Evolutionary conservation across 306 rosid genomes (phyloP), one percentile per base, ranked within the genome.

Genomic region (Calophaca sinica): DNA sequence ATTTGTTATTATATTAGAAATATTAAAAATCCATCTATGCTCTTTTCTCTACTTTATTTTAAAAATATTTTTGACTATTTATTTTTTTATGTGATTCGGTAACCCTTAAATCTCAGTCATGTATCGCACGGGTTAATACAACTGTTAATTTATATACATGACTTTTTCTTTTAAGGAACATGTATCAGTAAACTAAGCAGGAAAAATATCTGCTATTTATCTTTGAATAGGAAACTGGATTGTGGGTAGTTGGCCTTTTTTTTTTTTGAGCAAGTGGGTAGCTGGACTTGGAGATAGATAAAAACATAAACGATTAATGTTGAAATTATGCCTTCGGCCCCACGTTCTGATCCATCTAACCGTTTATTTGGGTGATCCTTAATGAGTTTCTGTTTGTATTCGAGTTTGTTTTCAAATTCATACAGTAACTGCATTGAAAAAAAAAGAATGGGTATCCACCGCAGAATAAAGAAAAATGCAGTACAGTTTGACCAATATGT

Each of bases 351-450:
- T 48, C 7, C 42, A 63, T 63, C 11, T 20, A 54, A 63, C 67
- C 70, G 73, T 41, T 76, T 76, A 59, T 70, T 73, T 76, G 20
- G 49, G 57, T 64, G 46, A 76, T 48, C 50, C 74, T 76, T 81
- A 63, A 76, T 77, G 74, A 54, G n/a, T 76, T 70, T 57, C 65
- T 71, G 77, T 81, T 63, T 71, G 73, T 72, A 79, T 72, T 53
- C 76, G 45, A 70, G 7, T 51, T 62, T 13, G 67, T 69, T 59
- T 79, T 61, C 59, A 79, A 66, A 62, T 62, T 53, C 41, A 60
- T 5, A 38, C 44, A 9, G 69, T 71, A 68, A 55, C 4, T 69
- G 55, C 60, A 54, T 48, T 68, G 59, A 35, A 73, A 15, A 32
- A 38, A 69, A 70, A 62, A 61, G 61, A 72, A 41, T 72, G 67